Base-by-base conservation (phyloP, 1,284 basidiomycete species). In the Mycosarcoma mackinlayi region DNA sequence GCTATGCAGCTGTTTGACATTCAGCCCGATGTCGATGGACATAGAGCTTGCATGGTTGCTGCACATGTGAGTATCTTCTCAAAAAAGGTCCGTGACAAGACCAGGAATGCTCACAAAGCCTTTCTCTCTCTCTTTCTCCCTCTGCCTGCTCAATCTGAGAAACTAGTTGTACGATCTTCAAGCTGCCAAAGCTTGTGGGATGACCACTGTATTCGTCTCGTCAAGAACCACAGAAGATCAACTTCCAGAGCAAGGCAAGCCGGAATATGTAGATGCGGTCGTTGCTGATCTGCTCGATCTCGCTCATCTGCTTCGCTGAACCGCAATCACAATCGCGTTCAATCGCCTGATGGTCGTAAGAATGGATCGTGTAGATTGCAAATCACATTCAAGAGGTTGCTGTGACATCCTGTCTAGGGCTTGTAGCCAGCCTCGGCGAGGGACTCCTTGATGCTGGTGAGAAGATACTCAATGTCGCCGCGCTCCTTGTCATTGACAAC, bases 401-500 rank as follows among this genome's bases (percentile, higher is more conserved):
- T 30, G 4, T 8, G 28, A 9, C 13, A 35, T 4, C 10, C 7
- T 7, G 23, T 35, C 40, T 41, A 66, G 52, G 67, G 52, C 69
- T 83, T 80, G 80, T 84, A 84, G 24, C 84, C 84, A 35, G 83
- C 82, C 71, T 86, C 86, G 33, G 78, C 80, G 42, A 88, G 78
- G 5, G 85, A 82, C 51, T 85, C 90, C 77, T 87, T 87, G 81
- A 96, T 84, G 1, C 87, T 88, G 30, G 86, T 83, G 62, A 93
- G 86, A 58, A 96, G 85, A 80, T 85, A 89, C 73, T 93, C 89
- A 16, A 96, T 83, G 83, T 97, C 93, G 18, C 70, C 71, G 13
- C 78, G 65, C 69, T 67, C 42, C 59, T 70, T 61, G 28, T 85
- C 67, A 74, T 94, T 87, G 24, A 91, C 88, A 24, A 88, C 93